phyloP scores from a whole-genome alignment of 768 basidiomycete species.

The Collybia sp. region DNA sequence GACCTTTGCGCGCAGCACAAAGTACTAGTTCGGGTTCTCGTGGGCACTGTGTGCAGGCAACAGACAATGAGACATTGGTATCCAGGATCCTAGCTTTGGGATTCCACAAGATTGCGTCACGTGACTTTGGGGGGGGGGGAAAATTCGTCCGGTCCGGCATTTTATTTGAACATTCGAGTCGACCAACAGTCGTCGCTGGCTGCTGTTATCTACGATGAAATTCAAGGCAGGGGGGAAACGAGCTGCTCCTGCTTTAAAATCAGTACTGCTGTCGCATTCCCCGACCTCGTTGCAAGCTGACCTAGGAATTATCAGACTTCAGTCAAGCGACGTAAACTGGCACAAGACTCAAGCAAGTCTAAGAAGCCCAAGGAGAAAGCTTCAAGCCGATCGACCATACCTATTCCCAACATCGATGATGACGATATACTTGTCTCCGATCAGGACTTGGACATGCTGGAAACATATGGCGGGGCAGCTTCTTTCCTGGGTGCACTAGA shows the following conservation, averaged over 20 bases:
- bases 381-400: constrained; percentile 53
- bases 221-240: constrained; percentile 28
- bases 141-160: no score
- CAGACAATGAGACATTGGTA: no score
- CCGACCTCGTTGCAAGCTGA: no score
- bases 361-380: constrained; percentile 49
- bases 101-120: no score
- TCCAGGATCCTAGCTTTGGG: no score
- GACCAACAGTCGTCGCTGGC: no score
- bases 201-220: constrained; percentile 5
- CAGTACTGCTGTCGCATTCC: constrained; percentile 6
- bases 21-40: no score
- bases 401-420: constrained; percentile 48
- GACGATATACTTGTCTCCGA: constrained; percentile 61
- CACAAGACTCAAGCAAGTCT: constrained; percentile 9
- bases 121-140: no score
- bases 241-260: constrained; percentile 22
- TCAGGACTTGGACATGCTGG: constrained; percentile 61
- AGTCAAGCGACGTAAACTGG: constrained; percentile 19
- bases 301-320: constrained; percentile 15
- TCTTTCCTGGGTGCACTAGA: constrained; percentile 73
- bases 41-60: no score
- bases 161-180: no score
- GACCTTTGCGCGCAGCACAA: no score
- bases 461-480: constrained; percentile 57